A percentile compares a stretch with the other conserved stretches of the same genome.
These are phyloP conservation scores for Phytopythium vexans DNA, from an alignment of 352 stramenopile species.

Conservation along the genomic window DNA sequence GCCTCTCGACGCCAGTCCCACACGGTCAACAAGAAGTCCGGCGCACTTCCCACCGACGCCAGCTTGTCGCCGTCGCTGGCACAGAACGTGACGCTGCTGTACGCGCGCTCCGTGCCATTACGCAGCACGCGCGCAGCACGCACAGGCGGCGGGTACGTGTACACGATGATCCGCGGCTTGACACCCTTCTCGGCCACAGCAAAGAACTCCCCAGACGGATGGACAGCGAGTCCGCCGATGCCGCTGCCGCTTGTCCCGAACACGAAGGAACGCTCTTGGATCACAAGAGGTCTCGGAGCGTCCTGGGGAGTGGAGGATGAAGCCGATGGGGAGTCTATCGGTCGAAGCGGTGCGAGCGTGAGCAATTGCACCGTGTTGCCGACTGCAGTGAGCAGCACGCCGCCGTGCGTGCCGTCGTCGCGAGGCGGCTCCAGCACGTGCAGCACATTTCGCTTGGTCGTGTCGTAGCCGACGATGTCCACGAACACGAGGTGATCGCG, in stretches of 20 bases:
- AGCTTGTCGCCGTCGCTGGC: slow-evolving; percentile 65
- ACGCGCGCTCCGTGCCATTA: slow-evolving; percentile 82
- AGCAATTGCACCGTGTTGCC: slow-evolving; percentile 78
- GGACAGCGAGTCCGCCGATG: slow-evolving; percentile 66
- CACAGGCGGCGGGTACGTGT: slow-evolving; percentile 72
- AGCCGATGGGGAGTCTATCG: background rate
- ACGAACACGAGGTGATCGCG: slow-evolving; percentile 70
- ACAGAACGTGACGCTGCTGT: slow-evolving; percentile 74
- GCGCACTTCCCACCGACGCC: slow-evolving; percentile 80
- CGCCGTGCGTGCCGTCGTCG: slow-evolving; percentile 30
- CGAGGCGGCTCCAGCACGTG: slow-evolving; percentile 51
- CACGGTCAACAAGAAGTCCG: slow-evolving; percentile 92
- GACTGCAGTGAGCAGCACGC: slow-evolving; percentile 57
- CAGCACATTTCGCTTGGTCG: slow-evolving; percentile 61
- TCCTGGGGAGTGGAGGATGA: background rate
- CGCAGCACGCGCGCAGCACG: slow-evolving; percentile 71
- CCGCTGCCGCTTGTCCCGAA: slow-evolving; percentile 71
- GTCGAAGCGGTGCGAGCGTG: slow-evolving; percentile 28
- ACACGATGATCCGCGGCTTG: slow-evolving; percentile 87
- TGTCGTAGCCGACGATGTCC: slow-evolving; percentile 60
- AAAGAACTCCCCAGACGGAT: slow-evolving; percentile 71
- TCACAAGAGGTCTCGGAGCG: no score
- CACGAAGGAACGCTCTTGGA: slow-evolving; percentile 36
- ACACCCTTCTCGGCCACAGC: slow-evolving; percentile 87
- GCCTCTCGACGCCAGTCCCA: slow-evolving; percentile 91